Conservation (phyloP, 192 early-diverging fungal species). For the Backusella macrospora region DNA sequence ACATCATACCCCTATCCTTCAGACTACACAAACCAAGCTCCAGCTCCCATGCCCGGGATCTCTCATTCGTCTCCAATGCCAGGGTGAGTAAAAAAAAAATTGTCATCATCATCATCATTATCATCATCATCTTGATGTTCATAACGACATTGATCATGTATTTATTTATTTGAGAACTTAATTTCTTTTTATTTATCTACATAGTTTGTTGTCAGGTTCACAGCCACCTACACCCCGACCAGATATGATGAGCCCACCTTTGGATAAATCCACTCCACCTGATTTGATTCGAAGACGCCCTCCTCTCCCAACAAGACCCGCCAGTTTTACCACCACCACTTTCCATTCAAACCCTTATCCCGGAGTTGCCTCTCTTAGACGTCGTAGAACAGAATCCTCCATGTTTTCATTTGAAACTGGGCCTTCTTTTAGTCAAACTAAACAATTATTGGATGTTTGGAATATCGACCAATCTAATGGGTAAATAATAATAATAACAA, state of each 20-base stretch:
- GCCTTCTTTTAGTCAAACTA: slow-evolving; percentile 71
- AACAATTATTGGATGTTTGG: slow-evolving; percentile 65
- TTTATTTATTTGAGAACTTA: background rate
- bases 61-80: background rate
- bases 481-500: slow-evolving; percentile 30
- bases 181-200: background rate
- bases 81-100: slow-evolving; percentile 5
- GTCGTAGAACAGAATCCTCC: slow-evolving; percentile 46
- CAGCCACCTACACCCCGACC: slow-evolving; percentile 39
- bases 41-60: background rate
- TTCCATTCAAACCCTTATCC: slow-evolving; percentile 37
- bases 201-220: slow-evolving; percentile 30
- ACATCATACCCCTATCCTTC: slow-evolving; percentile 13
- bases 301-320: slow-evolving; percentile 19
- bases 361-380: slow-evolving; percentile 27
- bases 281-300: slow-evolving; percentile 27
- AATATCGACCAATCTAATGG: slow-evolving; percentile 62
- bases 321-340: slow-evolving; percentile 29
- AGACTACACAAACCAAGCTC: slow-evolving; percentile 5
- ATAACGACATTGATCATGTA: background rate
- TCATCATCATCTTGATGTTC: background rate
- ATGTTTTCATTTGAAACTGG: slow-evolving; percentile 55
- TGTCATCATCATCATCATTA: background rate
- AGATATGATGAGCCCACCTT: slow-evolving; percentile 26
- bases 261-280: slow-evolving; percentile 5